These are phyloP conservation scores for Solanum piurae DNA, from an alignment of 257 asterid genomes.

Conservation along the genomic window DNA sequence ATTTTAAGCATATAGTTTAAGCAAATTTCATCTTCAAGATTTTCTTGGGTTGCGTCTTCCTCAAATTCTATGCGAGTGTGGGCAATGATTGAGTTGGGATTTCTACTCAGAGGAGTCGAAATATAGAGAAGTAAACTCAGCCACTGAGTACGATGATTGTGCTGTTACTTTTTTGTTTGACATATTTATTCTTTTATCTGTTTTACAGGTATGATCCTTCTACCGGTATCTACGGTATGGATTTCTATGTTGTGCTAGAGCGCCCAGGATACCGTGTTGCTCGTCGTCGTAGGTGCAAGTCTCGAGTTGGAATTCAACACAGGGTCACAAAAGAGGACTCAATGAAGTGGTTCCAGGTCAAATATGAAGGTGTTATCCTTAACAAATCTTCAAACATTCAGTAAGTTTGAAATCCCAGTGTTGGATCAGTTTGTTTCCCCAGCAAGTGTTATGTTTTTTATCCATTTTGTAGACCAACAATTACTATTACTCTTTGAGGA, in stretches of 20 bases:
- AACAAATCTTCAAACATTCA: conserved; percentile 38
- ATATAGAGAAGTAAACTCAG: no score
- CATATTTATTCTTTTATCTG: background rate
- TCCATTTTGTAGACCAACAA: background rate
- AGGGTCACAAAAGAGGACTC: conserved; percentile 77
- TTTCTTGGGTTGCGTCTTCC: no score
- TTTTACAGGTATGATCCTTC: conserved; percentile 37
- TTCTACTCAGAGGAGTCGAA: no score
- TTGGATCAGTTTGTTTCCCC: background rate
- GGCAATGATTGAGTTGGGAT: no score
- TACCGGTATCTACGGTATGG: conserved; percentile 52
- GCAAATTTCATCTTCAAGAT: no score
- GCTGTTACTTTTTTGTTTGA: background rate
- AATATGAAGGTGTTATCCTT: conserved; percentile 46
- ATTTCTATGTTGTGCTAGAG: conserved; percentile 48
- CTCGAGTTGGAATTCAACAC: conserved; percentile 75
- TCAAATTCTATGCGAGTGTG: no score
- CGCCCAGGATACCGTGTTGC: conserved; percentile 76
- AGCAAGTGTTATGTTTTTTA: background rate
- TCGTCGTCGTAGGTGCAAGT: conserved; percentile 72
- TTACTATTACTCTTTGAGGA: background rate
- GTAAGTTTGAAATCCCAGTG: background rate
- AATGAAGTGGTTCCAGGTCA: conserved; percentile 54
- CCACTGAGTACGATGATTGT: background rate
- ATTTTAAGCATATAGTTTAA: no score